These are phyloP conservation scores for Rhynchosporium graminicola DNA, from an alignment of 2,329 filamentous ascomycete genomes.

Conservation along the genomic window DNA sequence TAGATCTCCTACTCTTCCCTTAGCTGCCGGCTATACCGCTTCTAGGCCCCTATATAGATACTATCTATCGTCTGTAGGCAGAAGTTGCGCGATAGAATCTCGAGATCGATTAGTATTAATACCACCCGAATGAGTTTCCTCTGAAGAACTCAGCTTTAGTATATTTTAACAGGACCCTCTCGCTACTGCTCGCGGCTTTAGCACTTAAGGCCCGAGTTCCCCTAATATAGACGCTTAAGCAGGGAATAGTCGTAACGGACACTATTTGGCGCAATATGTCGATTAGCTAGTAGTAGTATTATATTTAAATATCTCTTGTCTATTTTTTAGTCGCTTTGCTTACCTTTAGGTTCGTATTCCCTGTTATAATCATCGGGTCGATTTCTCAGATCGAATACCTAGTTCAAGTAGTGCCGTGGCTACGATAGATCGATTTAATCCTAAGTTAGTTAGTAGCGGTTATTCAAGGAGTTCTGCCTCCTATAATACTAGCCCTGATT, in stretches of 20 bases:
- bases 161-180: conserved; percentile 93
- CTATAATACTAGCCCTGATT: conserved; percentile 18
- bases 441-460: conserved; percentile 20
- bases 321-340: conserved; percentile 56
- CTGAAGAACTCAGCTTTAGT: conserved; percentile 93
- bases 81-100: conserved; percentile 82
- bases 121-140: conserved; percentile 77
- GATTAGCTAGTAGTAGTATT: conserved; percentile 86
- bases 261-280: conserved; percentile 96
- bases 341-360: conserved; percentile 24
- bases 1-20: conserved; percentile 44
- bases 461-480: conserved; percentile 27
- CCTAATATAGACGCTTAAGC: conserved; percentile 22
- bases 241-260: conserved; percentile 81
- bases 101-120: conserved; percentile 86
- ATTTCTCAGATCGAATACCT: conserved; percentile 27
- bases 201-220: conserved; percentile 20
- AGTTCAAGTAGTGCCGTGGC: conserved; percentile 18
- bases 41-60: conserved; percentile 84
- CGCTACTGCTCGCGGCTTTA: conserved; percentile 62
- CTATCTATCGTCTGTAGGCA: conserved; percentile 82
- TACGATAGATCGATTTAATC: conserved; percentile 20
- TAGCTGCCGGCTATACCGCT: conserved; percentile 74
- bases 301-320: conserved; percentile 69
- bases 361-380: conserved; percentile 25